Conservation (phyloP, 140 eudicot genomes). For the Senecio squalidus region DNA sequence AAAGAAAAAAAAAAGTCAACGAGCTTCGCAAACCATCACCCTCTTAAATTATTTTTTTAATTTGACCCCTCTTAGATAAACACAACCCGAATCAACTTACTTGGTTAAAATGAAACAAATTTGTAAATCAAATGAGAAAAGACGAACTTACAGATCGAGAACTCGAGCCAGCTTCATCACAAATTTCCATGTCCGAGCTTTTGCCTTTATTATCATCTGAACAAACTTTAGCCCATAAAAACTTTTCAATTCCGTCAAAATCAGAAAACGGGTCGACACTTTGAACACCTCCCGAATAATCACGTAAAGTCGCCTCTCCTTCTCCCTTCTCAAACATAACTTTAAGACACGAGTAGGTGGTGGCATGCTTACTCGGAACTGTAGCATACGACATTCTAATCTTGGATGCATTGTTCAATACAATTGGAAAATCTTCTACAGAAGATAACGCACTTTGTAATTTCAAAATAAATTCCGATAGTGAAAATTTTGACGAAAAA, state of each 20-base stretch:
- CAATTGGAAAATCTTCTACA: slow-evolving; percentile 71
- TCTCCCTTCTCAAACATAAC: slow-evolving; percentile 69
- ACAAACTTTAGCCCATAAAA: slow-evolving; percentile 60
- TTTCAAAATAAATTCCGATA: slow-evolving; percentile 42
- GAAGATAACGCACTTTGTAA: slow-evolving; percentile 76
- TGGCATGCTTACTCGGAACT: slow-evolving; percentile 60
- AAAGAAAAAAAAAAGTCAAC: too few relatives aligned
- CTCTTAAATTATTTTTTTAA: too few relatives aligned
- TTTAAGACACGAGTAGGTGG: slow-evolving; percentile 59
- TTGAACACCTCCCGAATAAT: slow-evolving; percentile 51
- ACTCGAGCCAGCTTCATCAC: slow-evolving; percentile 24
- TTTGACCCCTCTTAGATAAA: too few relatives aligned
- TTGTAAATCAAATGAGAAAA: slow-evolving; percentile 5
- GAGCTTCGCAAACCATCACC: too few relatives aligned
- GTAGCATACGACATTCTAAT: slow-evolving; percentile 65
- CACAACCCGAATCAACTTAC: too few relatives aligned
- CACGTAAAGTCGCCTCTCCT: slow-evolving; percentile 45
- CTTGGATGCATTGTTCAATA: slow-evolving; percentile 35
- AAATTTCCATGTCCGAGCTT: neutral
- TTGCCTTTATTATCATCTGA: slow-evolving; percentile 15
- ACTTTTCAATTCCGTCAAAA: slow-evolving; percentile 59
- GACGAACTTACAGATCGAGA: slow-evolving; percentile 41
- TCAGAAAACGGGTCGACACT: slow-evolving; percentile 75
- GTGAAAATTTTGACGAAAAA: slow-evolving; percentile 39
- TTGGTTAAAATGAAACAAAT: neutral